Conservation (phyloP, 495 filamentous ascomycete species). For the Evernia prunastri region DNA sequence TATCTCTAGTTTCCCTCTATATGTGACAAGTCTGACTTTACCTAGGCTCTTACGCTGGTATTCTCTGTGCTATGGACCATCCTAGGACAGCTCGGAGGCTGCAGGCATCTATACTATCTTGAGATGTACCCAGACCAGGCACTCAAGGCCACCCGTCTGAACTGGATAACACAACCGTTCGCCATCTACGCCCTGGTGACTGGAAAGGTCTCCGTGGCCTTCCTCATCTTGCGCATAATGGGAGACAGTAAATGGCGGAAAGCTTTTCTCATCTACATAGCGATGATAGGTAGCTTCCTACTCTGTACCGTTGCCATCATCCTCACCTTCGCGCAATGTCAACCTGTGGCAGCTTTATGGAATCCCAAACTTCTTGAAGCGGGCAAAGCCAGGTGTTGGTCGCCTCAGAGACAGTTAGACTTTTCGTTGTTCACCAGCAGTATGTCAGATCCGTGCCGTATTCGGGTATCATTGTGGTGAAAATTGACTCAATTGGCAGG, state of each 20-base stretch:
- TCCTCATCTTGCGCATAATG: constrained; percentile 20
- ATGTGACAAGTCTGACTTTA: no score
- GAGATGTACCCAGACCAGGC: neutral
- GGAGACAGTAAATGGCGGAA: constrained; percentile 15
- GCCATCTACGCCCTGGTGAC: constrained; percentile 18
- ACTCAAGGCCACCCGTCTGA: constrained; percentile 27
- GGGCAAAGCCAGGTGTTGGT: constrained; percentile 32
- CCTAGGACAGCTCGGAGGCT: constrained; percentile 2
- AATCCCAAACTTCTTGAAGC: constrained; percentile 26
- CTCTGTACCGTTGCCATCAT: constrained; percentile 31
- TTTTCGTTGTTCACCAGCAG: constrained; percentile 14
- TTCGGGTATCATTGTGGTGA: neutral
- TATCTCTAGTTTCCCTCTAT: neutral
- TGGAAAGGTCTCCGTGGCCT: constrained; percentile 24
- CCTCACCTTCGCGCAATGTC: constrained; percentile 38
- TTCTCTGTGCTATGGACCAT: neutral
- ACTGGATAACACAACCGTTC: constrained; percentile 26
- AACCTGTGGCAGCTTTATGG: constrained; percentile 37
- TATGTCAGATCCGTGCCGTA: neutral
- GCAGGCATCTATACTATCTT: constrained; percentile 12
- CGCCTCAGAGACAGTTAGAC: constrained; percentile 29
- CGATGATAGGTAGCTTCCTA: constrained; percentile 24
- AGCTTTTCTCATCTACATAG: constrained; percentile 9
- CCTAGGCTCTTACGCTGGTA: neutral
- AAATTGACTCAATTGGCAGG: constrained; percentile 15